Evolutionary conservation across 2,329 filamentous ascomycete species (phyloP).

Genomic region (Aspergillus chevalieri): DNA sequence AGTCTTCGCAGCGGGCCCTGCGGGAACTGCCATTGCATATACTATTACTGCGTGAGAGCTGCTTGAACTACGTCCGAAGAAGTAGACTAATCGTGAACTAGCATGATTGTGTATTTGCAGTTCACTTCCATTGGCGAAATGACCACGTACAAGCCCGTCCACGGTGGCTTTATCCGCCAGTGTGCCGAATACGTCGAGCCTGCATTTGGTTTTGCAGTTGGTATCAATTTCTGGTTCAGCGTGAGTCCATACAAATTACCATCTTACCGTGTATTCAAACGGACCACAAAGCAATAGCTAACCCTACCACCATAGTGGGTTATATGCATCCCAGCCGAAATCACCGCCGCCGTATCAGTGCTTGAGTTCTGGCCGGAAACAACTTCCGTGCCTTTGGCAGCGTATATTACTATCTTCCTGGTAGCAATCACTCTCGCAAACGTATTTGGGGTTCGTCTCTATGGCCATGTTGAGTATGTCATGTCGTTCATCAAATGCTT

Average conservation of each 20-base stretch:
- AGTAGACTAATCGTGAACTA: slow-evolving; percentile 4
- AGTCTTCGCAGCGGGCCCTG: slow-evolving; percentile 21
- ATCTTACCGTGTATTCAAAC: neutral
- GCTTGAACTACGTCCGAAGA: neutral
- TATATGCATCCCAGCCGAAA: slow-evolving; percentile 28
- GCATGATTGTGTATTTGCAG: slow-evolving; percentile 27
- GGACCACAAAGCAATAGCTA: neutral
- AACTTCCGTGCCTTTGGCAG: slow-evolving; percentile 21
- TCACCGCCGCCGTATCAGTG: slow-evolving; percentile 29
- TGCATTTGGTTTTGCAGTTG: slow-evolving; percentile 29
- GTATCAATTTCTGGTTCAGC: slow-evolving; percentile 31
- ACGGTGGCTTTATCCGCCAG: slow-evolving; percentile 29
- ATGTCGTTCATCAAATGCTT: slow-evolving; percentile 27
- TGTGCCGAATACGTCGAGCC: slow-evolving; percentile 28
- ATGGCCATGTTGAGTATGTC: slow-evolving; percentile 27
- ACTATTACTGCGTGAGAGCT: slow-evolving; percentile 22
- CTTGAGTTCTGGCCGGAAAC: slow-evolving; percentile 28
- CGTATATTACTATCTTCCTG: slow-evolving; percentile 29
- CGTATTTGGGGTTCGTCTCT: slow-evolving; percentile 21
- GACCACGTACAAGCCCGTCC: slow-evolving; percentile 26
- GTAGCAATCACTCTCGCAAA: slow-evolving; percentile 22
- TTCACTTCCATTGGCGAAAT: slow-evolving; percentile 30
- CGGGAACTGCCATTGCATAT: slow-evolving; percentile 27
- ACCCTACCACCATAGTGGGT: slow-evolving; percentile 16
- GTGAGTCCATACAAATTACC: slow-evolving; percentile 6